Evolutionary conservation across 768 basidiomycete genomes (phyloP).

Genomic region (Naganishia vishniacii): DNA sequence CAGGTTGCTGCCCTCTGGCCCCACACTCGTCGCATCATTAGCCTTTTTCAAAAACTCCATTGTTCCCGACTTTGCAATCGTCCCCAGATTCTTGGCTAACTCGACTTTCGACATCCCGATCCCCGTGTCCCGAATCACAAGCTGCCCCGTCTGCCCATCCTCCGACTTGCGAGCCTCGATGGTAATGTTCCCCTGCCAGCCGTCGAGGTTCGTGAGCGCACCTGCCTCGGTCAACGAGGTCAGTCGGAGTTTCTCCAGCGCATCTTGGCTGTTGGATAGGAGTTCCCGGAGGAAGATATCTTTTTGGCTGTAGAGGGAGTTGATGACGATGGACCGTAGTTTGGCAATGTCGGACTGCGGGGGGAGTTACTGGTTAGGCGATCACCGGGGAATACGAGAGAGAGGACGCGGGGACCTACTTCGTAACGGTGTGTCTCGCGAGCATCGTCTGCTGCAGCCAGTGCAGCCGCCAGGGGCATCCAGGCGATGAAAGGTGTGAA

Average conservation of each 20-base stretch:
- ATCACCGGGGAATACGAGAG: not conserved
- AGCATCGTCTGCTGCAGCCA: not conserved
- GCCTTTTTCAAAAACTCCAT: constrained; percentile 82
- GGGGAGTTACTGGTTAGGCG: not conserved
- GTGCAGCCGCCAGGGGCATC: not conserved
- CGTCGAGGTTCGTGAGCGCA: constrained; percentile 54
- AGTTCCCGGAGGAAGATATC: constrained; percentile 62
- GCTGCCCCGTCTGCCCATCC: constrained; percentile 62
- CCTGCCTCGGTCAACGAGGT: constrained; percentile 67
- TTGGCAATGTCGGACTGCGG: constrained; percentile 74
- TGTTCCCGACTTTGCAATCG: constrained; percentile 92
- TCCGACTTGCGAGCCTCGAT: constrained; percentile 68
- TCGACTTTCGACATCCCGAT: constrained; percentile 97
- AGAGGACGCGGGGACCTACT: not conserved
- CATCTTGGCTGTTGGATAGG: constrained; percentile 66
- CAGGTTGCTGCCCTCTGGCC: constrained; percentile 61
- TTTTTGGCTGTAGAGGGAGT: constrained; percentile 52
- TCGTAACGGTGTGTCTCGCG: constrained; percentile 15
- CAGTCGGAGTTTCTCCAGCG: constrained; percentile 86
- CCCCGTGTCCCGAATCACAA: constrained; percentile 82
- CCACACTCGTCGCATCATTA: constrained; percentile 57
- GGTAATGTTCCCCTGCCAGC: constrained; percentile 75
- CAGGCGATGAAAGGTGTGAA: not conserved
- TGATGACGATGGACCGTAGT: constrained; percentile 85
- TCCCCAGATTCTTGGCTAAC: constrained; percentile 76